These are phyloP conservation scores for Vitis cinerea DNA, from an alignment of 164 flowering plant genomes.

Conservation along the genomic window DNA sequence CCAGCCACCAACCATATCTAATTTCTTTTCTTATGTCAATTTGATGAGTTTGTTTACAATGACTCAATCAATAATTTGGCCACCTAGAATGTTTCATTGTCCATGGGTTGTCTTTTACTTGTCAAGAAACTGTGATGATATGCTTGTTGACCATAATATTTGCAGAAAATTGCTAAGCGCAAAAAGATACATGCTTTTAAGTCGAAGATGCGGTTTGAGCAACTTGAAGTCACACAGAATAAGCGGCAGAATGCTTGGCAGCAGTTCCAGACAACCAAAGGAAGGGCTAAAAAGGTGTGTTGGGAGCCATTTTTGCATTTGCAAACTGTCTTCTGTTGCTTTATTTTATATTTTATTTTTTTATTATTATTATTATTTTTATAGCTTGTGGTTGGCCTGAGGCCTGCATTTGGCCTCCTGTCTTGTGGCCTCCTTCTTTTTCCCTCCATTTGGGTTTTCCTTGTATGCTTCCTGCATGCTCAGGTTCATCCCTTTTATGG, in stretches of 20 bases:
- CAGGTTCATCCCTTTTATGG: no score
- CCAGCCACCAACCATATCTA: background rate
- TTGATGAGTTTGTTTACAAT: background rate
- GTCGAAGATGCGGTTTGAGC: slow-evolving; percentile 86
- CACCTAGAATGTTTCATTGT: background rate
- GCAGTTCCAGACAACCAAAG: slow-evolving; percentile 95
- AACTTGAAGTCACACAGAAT: slow-evolving; percentile 90
- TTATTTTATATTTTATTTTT: background rate
- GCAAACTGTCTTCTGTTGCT: background rate
- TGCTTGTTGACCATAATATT: slow-evolving; percentile 7
- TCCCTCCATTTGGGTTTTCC: no score
- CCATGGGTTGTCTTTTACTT: no score
- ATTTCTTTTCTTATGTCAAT: background rate
- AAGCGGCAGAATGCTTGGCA: slow-evolving; percentile 99
- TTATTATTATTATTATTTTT: no score
- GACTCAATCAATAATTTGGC: no score
- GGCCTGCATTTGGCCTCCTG: no score
- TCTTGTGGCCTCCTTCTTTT: no score
- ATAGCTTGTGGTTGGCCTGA: no score
- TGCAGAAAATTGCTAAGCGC: slow-evolving; percentile 85
- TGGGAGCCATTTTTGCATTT: background rate
- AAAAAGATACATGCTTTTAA: slow-evolving; percentile 97
- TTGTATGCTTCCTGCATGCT: no score
- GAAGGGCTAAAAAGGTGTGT: slow-evolving; percentile 83
- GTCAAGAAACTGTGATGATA: background rate